Conservation (phyloP, 2,329 filamentous ascomycete species). For the Dactylellina leptospora region DNA sequence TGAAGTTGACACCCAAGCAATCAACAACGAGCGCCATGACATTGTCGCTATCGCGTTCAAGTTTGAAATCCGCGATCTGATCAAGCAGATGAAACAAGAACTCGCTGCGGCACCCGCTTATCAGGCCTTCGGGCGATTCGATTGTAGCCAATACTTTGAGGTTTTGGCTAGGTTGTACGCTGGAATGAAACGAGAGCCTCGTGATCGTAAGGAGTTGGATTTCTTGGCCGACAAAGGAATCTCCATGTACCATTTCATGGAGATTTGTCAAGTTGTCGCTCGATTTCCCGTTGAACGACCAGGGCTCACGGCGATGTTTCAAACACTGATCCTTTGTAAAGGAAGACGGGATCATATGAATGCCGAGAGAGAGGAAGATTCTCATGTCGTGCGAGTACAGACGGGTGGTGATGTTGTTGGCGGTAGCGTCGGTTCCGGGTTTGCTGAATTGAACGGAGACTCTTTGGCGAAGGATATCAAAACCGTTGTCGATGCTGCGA, state of each 20-base stretch:
- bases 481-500: constrained; percentile 1
- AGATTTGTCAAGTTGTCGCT: background rate
- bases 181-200: background rate
- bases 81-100: background rate
- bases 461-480: background rate
- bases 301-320: background rate
- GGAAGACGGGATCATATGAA: background rate
- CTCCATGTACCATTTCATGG: background rate
- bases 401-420: too few relatives aligned
- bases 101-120: background rate
- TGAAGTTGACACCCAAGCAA: background rate
- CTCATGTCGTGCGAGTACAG: background rate
- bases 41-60: background rate
- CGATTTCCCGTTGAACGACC: background rate
- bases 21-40: background rate
- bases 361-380: background rate
- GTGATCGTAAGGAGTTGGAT: background rate
- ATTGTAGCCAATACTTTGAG: constrained; percentile 1
- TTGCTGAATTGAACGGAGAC: background rate
- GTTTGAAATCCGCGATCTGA: background rate
- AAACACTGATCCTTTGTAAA: background rate
- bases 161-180: background rate
- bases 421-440: too few relatives aligned
- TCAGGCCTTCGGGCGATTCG: background rate
- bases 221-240: background rate